phyloP scores from a whole-genome alignment of 352 stramenopile genomes.

The Thraustochytrium striatum region DNA sequence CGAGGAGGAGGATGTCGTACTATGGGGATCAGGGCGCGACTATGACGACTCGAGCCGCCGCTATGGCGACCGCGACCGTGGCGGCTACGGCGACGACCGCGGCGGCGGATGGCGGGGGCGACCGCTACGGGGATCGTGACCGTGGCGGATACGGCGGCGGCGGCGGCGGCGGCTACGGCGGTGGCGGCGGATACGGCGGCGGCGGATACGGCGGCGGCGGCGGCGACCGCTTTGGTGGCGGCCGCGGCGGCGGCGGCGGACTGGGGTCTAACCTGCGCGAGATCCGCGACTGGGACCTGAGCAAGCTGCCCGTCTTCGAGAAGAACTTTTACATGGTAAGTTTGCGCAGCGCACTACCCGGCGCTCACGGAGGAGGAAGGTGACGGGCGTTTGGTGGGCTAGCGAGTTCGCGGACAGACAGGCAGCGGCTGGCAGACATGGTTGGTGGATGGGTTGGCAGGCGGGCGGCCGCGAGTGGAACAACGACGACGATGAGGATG shows the following conservation, averaged over 20 bases:
- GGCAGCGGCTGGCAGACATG: too few species aligned
- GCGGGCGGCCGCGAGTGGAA: too few species aligned
- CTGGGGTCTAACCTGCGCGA: conserved; percentile 27
- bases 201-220: not conserved
- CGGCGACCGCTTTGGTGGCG: not conserved
- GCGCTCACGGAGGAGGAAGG: too few species aligned
- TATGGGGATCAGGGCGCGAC: too few species aligned
- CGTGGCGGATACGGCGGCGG: conserved; percentile 17
- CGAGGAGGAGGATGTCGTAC: too few species aligned
- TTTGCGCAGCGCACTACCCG: too few species aligned
- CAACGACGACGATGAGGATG: too few species aligned
- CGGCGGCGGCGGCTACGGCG: not conserved
- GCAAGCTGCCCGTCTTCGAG: conserved; percentile 50
- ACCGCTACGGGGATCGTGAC: not conserved
- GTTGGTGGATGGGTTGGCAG: too few species aligned
- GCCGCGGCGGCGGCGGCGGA: not conserved
- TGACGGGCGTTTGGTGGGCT: too few species aligned
- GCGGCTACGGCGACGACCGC: conserved; percentile 27
- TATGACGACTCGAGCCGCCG: not conserved
- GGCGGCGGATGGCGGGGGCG: too few species aligned
- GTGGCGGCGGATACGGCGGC: not conserved
- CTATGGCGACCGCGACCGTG: not conserved
- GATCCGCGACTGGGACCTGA: conserved; percentile 43
- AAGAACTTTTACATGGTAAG: conserved; percentile 56
- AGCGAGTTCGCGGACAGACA: too few species aligned